A percentile compares a stretch with the other conserved stretches of the same genome.
Conservation (phyloP, 2,329 filamentous ascomycete genomes). For the Pseudocercospora fijiensis region DNA sequence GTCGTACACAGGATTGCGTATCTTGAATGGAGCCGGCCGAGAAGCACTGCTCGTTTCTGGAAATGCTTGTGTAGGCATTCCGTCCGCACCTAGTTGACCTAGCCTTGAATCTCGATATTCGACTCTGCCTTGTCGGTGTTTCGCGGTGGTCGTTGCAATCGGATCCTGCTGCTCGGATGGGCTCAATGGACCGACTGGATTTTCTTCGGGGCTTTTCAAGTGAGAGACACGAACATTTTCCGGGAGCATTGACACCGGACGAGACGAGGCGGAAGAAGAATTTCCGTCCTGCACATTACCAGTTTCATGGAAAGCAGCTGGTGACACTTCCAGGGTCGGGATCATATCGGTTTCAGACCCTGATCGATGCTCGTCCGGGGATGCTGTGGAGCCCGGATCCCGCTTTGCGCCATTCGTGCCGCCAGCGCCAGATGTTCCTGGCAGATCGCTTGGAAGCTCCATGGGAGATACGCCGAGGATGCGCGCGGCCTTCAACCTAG, state of each 20-base stretch:
- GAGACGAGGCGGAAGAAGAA: slow-evolving; percentile 10
- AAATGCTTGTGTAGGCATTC: slow-evolving; percentile 33
- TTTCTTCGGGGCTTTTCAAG: slow-evolving; percentile 20
- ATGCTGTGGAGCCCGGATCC: slow-evolving; percentile 11
- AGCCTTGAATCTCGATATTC: slow-evolving; percentile 29
- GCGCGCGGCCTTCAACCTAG: neutral
- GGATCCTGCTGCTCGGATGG: slow-evolving; percentile 1
- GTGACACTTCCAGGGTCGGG: slow-evolving; percentile 17
- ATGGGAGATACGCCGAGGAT: neutral
- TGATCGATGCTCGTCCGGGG: slow-evolving; percentile 3
- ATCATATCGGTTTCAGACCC: slow-evolving; percentile 18
- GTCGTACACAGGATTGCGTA: slow-evolving; percentile 34
- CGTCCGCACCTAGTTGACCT: slow-evolving; percentile 33
- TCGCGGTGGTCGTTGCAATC: slow-evolving; percentile 3
- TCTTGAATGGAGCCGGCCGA: slow-evolving; percentile 29
- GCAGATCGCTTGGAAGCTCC: slow-evolving; percentile 11
- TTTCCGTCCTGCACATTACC: slow-evolving; percentile 8
- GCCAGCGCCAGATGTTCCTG: neutral
- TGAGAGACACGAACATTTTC: slow-evolving; percentile 15
- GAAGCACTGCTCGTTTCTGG: slow-evolving; percentile 16
- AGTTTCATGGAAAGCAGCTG: slow-evolving; percentile 14
- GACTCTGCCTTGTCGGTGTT: slow-evolving; percentile 20
- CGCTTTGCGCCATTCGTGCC: slow-evolving; percentile 6
- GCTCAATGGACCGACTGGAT: slow-evolving; percentile 16
- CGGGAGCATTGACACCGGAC: slow-evolving; percentile 24